Evolutionary conservation across 2,329 filamentous ascomycete species (phyloP), one percentile per base, ranked within the genome.

Genomic region (Colletotrichum sp.): DNA sequence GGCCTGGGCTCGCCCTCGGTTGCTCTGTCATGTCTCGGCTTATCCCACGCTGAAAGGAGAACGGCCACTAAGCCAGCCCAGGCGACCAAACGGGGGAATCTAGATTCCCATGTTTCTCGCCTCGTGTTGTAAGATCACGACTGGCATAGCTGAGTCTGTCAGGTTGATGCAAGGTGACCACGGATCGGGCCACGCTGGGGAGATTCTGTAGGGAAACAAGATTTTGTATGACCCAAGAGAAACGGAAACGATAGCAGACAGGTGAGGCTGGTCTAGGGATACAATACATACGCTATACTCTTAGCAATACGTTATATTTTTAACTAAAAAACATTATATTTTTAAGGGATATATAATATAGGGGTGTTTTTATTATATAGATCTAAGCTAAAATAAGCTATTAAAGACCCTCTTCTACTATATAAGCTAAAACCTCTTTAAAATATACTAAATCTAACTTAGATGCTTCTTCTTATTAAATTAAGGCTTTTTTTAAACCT

Each of bases 151-250:
- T 55, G 63, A 36, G 43, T 28, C 39, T 64, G 73, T 59, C 73
- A 60, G 57, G 39, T 26, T 52, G 32, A 43, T 73, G 70, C 43
- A 26, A 73, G 59, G 65, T 36, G 43, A 73, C 57, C 34, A 73
- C 18, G 26, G 21, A 64, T 57, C 30, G 73, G 55, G 55, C 72
- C 30, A 59, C 16, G 59, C 34, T 64, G 36, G 64, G 10, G 64
- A 73, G 73, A 73, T 75, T 75, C 72, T 71, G 68, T 60, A 74
- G 70, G n/a, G 34, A 64, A 73, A 48, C 14, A 57, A 66, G 72
- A 71, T 66, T 61, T 34, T 30, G 70, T 65, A 73, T 73, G 55
- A 65, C 64, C 32, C 18, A 64, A 32, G 32, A 34, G 32, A 34
- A 21, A 59, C 16, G 39, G 32, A 63, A 43, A 43, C 57, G 21